These are phyloP conservation scores for Trypanosoma mega DNA, from an alignment of 208 protist genomes.

Conservation along the genomic window DNA sequence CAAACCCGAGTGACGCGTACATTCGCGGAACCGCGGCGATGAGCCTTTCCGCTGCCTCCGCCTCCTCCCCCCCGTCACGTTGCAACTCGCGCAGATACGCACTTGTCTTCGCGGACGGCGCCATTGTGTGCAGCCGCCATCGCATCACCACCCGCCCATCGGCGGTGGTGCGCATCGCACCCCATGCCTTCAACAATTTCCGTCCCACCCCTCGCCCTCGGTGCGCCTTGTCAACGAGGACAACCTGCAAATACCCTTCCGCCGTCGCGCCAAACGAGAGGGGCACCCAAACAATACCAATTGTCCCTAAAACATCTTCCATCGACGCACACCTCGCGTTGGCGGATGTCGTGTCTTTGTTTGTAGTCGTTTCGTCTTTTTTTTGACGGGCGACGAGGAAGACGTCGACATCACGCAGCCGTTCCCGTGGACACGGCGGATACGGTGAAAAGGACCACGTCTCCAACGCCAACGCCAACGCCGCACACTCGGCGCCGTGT, in stretches of 20 bases:
- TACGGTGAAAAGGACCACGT: slow-evolving; percentile 48
- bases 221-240: slow-evolving; percentile 33
- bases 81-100: slow-evolving; percentile 20
- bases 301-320: slow-evolving; percentile 30
- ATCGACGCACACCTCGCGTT: not conserved
- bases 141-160: slow-evolving; percentile 27
- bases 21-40: slow-evolving; percentile 31
- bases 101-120: slow-evolving; percentile 15
- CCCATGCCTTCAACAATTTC: slow-evolving; percentile 26
- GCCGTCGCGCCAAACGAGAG: slow-evolving; percentile 30
- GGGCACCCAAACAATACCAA: slow-evolving; percentile 75
- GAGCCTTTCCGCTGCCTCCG: slow-evolving; percentile 29
- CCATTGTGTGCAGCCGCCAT: slow-evolving; percentile 78
- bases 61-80: not conserved
- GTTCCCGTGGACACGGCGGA: slow-evolving; percentile 40
- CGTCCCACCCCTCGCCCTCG: slow-evolving; percentile 40
- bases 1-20: slow-evolving; percentile 54
- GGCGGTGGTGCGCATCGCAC: slow-evolving; percentile 9
- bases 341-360: not conserved
- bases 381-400: slow-evolving; percentile 36
- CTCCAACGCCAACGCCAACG: slow-evolving; percentile 10
- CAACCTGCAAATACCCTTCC: slow-evolving; percentile 81
- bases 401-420: slow-evolving; percentile 48
- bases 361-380: not conserved
- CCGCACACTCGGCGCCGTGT: not conserved